These are phyloP conservation scores for Penicillium glabrum DNA, from an alignment of 2,329 filamentous ascomycete genomes.

Conservation along the genomic window DNA sequence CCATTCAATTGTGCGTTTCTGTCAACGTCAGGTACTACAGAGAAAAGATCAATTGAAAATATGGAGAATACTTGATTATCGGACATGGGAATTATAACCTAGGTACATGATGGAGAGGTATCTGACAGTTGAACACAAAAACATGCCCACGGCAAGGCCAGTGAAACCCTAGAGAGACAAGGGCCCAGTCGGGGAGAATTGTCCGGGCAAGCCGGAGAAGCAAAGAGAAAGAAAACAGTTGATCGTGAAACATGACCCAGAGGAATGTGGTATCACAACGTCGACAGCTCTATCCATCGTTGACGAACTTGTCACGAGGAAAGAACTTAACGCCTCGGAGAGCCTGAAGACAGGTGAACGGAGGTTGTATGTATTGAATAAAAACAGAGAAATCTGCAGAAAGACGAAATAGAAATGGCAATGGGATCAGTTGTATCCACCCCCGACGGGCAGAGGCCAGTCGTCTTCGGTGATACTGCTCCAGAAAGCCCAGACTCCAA, in stretches of 20 bases:
- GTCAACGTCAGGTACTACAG: neutral
- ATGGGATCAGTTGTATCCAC: constrained; percentile 32
- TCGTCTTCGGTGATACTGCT: constrained; percentile 98
- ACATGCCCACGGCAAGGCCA: constrained; percentile 13
- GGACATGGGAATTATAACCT: constrained; percentile 24
- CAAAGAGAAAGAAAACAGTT: constrained; percentile 10
- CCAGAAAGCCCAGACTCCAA: constrained; percentile 93
- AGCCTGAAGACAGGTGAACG: constrained; percentile 3
- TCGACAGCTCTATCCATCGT: constrained; percentile 17
- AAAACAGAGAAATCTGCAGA: neutral
- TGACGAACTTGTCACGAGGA: constrained; percentile 13
- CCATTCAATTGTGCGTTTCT: neutral
- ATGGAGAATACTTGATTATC: constrained; percentile 16
- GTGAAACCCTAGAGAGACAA: neutral
- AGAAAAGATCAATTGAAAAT: neutral
- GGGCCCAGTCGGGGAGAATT: constrained; percentile 5
- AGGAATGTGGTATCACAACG: constrained; percentile 26
- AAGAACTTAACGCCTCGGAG: constrained; percentile 8
- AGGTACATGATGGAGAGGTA: constrained; percentile 36
- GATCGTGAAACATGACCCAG: constrained; percentile 27
- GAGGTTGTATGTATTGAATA: constrained; percentile 15
- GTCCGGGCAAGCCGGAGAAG: constrained; percentile 7
- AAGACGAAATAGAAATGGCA: constrained; percentile 2
- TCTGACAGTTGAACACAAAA: constrained; percentile 26
- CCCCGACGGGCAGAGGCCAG: constrained; percentile 66